Base-by-base conservation (phyloP, 805 yeast species). In the Wickerhamiella occidentalis region DNA sequence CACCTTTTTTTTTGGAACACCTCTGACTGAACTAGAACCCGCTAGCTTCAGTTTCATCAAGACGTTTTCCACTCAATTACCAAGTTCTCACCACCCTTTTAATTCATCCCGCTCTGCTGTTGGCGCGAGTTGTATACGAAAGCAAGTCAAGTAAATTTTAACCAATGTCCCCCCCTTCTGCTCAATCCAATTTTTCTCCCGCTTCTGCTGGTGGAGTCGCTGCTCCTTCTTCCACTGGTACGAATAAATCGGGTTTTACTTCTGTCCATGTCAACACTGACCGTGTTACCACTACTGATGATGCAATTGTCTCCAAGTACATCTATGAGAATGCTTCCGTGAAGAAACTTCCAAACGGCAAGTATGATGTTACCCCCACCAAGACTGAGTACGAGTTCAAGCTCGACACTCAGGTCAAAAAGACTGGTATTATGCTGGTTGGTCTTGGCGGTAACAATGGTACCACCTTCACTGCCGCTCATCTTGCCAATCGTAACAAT, bases 361-460 rank as follows among this genome's bases (percentile, higher is more conserved):
- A 71, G 48, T 74, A 74, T 60, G 62, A 68, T 40, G 94, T 88
- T 47, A 78, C 80, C 18, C 94, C 94, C 19, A 75, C 80, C 49
- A 62, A 74, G 50, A 75, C 74, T 55, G 82, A 85, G 56, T 85
- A 85, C 62, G 81, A 86, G 63, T 90, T 88, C 74, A 85, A 85
- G 67, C 80, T 85, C 47, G 94, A 86, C 58, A 74, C 85, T 63
- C 74, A 73, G 51, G 78, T 80, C 40, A 95, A 95, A 58, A 86
- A 82, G 67, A 75, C 86, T 45, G 97, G 97, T 59, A 72, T 88
- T 55, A 68, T 88, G 78, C 74, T 90, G 54, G 96, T 88, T 30
- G 97, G 97, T 58, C 74, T 88, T 56, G 96, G 96, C 59, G 97
- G 97, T 68, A 88, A 88, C 74, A 88, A 88, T 63, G 97, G 96